These are phyloP conservation scores for Aspergillus kassunensis DNA, from an alignment of 495 filamentous ascomycete species.

Conservation along the genomic window DNA sequence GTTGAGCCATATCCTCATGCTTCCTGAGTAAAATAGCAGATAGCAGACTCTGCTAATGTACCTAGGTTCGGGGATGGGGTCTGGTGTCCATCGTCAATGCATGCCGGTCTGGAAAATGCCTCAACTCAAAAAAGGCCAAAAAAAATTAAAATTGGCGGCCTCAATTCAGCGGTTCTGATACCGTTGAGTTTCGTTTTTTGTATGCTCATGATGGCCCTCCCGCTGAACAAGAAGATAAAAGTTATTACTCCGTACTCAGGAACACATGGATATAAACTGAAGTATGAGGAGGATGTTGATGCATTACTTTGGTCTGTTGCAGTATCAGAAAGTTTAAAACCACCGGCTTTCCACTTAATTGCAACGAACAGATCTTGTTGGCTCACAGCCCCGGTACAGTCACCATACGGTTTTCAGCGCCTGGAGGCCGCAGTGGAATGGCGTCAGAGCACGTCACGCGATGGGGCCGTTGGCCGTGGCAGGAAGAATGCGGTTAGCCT, in stretches of 20 bases:
- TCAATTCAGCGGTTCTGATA: background rate
- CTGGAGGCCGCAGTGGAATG: constrained; percentile 16
- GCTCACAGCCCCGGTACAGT: constrained; percentile 20
- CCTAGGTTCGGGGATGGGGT: background rate
- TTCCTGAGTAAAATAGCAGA: too few species aligned
- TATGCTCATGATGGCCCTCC: too few species aligned
- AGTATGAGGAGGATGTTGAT: too few species aligned
- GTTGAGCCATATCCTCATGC: too few species aligned
- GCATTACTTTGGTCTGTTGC: background rate
- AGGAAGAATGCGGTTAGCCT: constrained; percentile 33
- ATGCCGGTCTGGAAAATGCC: constrained; percentile 17
- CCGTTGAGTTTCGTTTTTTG: background rate
- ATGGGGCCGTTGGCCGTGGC: constrained; percentile 38
- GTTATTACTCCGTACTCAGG: too few species aligned
- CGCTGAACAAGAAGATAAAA: too few species aligned
- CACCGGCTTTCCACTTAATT: constrained; percentile 6
- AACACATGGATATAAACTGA: too few species aligned
- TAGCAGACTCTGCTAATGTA: too few species aligned
- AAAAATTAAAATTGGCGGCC: background rate
- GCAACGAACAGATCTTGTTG: constrained; percentile 20
- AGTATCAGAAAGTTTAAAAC: background rate
- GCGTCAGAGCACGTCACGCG: constrained; percentile 43
- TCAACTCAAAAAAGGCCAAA: constrained; percentile 9
- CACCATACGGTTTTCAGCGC: constrained; percentile 26
- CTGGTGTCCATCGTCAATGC: constrained; percentile 7